Conservation (phyloP, 129 eudicot genomes). For the Ambrosia trifida region DNA sequence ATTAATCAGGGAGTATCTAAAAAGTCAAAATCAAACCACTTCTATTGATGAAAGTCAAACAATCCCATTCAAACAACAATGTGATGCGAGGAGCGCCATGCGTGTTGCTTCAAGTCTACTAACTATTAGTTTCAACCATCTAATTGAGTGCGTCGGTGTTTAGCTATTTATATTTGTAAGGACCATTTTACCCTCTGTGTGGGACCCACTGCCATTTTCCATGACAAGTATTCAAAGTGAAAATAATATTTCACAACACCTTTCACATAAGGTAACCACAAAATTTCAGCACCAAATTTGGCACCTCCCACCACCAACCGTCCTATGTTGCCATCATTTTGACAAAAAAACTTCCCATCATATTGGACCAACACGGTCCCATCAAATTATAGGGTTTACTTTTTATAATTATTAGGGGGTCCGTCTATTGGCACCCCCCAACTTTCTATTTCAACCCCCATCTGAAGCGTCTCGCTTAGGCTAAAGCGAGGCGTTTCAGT, state of each 20-base stretch:
- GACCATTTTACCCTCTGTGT: slow-evolving; percentile 1
- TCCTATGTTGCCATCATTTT: slow-evolving; percentile 12
- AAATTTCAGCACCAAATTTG: background rate
- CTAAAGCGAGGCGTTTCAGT: no score
- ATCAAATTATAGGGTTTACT: no score
- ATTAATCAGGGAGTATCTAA: background rate
- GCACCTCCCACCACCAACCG: background rate
- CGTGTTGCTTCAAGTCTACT: slow-evolving; percentile 24
- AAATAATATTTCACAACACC: slow-evolving; percentile 19
- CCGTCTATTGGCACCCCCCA: no score
- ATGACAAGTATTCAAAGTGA: slow-evolving; percentile 27
- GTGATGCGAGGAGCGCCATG: slow-evolving; percentile 28
- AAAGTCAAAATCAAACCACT: slow-evolving; percentile 27
- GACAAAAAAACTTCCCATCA: background rate
- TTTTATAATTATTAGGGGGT: no score
- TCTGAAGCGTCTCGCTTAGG: no score
- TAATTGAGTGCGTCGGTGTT: slow-evolving; percentile 36
- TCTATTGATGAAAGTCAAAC: slow-evolving; percentile 22
- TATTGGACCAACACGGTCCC: background rate
- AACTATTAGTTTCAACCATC: slow-evolving; percentile 29
- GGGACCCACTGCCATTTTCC: slow-evolving; percentile 17
- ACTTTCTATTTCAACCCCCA: no score
- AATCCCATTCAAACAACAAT: slow-evolving; percentile 15
- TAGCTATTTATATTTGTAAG: slow-evolving; percentile 14
- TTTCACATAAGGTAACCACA: slow-evolving; percentile 7